Evolutionary conservation across 2,329 filamentous ascomycete genomes (phyloP), one percentile per base, ranked within the genome.

Genomic region (Cytospora paraplurivora): DNA sequence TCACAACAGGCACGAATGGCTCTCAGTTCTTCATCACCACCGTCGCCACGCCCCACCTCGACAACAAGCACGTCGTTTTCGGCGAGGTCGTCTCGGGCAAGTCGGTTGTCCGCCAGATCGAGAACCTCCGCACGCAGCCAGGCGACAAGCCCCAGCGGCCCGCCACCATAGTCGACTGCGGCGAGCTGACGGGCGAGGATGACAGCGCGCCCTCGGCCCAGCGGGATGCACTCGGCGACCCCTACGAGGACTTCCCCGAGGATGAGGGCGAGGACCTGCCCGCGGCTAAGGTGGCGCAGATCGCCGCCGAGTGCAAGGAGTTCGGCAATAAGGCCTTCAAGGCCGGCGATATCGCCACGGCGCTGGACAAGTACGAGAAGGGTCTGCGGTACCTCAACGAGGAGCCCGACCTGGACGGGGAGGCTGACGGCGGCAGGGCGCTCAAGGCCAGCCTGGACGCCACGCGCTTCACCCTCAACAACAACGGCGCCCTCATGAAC

Each of bases 1-100:
- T 32, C 15, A 12, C 27, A 35, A 19, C 69, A 91, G 89, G 89
- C 71, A 97, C 95, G 76, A 99, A 99, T 76, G 95, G 95, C 73
- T 96, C 91, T 57, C 95, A 99, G 74, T 99, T 99, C 85, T 99
- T 99, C 85, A 82, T 98, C 71, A 99, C 95, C 56, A 98, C 95
- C 17, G 92, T 97, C 35, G 84, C 88, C n/a, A 98, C 95, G 15
- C 93, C 93, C 55, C 95, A 98, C 76, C 86, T 98, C 47, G 93
- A 99, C 76, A 87, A 87, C 75, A 99, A 99, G 83, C 94, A 99
- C 79, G 95, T 98, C 54, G 93, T 99, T 32, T 99, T 97, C 71
- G 95, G 95, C 67, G 90, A 97, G 75, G 94, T 98, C 62, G 85
- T 97, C 72, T 90, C 88, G 66, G 95, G 95, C 72, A 98, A 97